Base-by-base conservation (phyloP, 441 rosid genomes). In the Erodium texanum region DNA sequence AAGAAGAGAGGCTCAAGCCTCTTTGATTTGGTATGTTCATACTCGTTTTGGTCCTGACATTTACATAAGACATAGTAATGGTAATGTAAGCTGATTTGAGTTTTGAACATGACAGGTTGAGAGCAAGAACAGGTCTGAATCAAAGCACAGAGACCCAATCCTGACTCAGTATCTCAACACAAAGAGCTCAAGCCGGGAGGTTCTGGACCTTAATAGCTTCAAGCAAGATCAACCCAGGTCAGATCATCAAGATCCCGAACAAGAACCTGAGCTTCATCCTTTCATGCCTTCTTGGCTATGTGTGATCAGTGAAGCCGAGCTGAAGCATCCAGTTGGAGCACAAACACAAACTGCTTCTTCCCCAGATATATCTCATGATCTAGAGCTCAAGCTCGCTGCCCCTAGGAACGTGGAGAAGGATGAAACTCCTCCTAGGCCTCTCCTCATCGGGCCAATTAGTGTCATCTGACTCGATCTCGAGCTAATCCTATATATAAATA, bases 1-100 rank as follows among this genome's bases (percentile, higher is more conserved):
- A 92, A 82, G 75, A 92, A 83, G 76, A 81, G 98, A 52, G 93
- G 96, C 24, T 84, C 96, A 2, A 88, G 96, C 83, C 88, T 89
- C 72, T 92, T 89, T 41, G 92, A 88, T 79, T 80, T 88, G 89
- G 98, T 77, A 81, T 62, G 10, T 9, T 0, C 32, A 62, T 24
- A 62, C 24, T 65, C 23, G 3, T 20, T 62, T 18, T 24, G 65
- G 24, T 14, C 27, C 36, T 14, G n/a, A 23, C 15, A 8, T 32
- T 32, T 68, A 29, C 19, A 16, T 22, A 36, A 23, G 54, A 9
- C 5, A 58, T 20, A 56, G 12, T 56, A 56, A 41, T 41, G 8
- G 62, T 9, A 19, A 56, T 56, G 62, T 19, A 24, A 58, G 27
- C 62, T 67, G 34, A 14, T 18, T 48, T 52, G 29, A 58, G 52